phyloP scores from a whole-genome alignment of 2,329 filamentous ascomycete species.

The Calonectria pauciramosa region DNA sequence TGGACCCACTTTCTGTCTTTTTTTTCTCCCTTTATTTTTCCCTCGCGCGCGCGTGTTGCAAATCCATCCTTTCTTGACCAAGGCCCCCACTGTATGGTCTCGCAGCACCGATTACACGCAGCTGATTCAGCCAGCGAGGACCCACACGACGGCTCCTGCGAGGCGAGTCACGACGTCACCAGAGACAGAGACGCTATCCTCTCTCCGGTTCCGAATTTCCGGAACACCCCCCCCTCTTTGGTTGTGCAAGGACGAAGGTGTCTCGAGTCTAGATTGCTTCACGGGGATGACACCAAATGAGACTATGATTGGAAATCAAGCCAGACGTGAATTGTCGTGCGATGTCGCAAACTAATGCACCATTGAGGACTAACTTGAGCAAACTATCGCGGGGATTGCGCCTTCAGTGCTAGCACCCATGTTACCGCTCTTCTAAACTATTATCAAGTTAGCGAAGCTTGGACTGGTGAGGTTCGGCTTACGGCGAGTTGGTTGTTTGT shows the following conservation, averaged over 20 bases:
- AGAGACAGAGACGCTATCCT: not conserved
- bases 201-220: not conserved
- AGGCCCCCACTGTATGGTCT: not conserved
- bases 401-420: not conserved
- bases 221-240: not conserved
- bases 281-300: not conserved
- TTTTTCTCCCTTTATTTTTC: not conserved
- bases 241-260: not conserved
- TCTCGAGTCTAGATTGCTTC: not conserved
- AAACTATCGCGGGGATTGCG: not conserved
- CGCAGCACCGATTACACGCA: slow-evolving; percentile 21
- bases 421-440: not conserved
- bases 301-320: not conserved
- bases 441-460: not conserved
- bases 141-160: not conserved
- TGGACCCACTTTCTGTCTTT: not conserved
- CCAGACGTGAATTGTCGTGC: not conserved
- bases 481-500: not conserved
- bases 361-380: not conserved
- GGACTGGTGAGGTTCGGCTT: not conserved
- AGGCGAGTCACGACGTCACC: not conserved
- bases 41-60: slow-evolving; percentile 28
- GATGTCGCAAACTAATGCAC: not conserved
- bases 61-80: not conserved
- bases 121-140: slow-evolving; percentile 27